Evolutionary conservation across 177 flowering plant genomes (phyloP).

Genomic region (Tripterygium wilfordii): DNA sequence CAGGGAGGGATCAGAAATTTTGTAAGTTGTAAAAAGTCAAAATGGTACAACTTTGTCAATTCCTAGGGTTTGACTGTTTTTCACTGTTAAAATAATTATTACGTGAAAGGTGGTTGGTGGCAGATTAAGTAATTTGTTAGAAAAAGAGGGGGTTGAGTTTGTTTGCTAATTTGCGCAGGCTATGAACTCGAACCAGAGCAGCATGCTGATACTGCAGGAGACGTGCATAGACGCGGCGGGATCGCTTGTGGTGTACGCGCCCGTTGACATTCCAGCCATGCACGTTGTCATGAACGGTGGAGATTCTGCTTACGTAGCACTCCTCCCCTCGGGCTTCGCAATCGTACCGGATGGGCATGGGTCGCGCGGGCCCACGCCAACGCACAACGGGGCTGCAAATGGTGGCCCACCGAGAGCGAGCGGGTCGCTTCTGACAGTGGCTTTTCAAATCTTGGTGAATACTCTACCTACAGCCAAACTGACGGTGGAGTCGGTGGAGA

Average conservation of each 20-base stretch:
- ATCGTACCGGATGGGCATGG: conserved; percentile 72
- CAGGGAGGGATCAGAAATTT: no score
- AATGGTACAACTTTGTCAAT: no score
- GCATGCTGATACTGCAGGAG: conserved; percentile 91
- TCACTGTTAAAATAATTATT: neutral
- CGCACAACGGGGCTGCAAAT: no score
- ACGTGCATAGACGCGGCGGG: conserved; percentile 80
- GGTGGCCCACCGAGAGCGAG: no score
- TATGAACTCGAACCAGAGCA: conserved; percentile 69
- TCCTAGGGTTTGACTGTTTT: no score
- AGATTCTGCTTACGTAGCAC: conserved; percentile 82
- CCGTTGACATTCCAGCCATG: conserved; percentile 92
- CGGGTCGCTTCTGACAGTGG: conserved; percentile 81
- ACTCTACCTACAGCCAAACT: conserved; percentile 78
- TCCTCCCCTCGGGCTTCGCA: conserved; percentile 85
- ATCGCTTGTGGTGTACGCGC: conserved; percentile 90
- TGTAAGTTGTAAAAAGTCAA: no score
- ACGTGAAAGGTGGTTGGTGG: conserved; percentile 1
- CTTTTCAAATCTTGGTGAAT: conserved; percentile 81
- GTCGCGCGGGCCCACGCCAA: conserved; percentile 22
- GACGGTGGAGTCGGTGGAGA: conserved; percentile 90
- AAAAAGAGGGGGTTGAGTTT: neutral
- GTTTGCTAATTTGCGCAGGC: conserved; percentile 48
- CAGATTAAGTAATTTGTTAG: neutral
- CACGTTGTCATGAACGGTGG: conserved; percentile 90